Evolutionary conservation across 2,329 filamentous ascomycete genomes (phyloP).

Genomic region (Penicillium sp.): DNA sequence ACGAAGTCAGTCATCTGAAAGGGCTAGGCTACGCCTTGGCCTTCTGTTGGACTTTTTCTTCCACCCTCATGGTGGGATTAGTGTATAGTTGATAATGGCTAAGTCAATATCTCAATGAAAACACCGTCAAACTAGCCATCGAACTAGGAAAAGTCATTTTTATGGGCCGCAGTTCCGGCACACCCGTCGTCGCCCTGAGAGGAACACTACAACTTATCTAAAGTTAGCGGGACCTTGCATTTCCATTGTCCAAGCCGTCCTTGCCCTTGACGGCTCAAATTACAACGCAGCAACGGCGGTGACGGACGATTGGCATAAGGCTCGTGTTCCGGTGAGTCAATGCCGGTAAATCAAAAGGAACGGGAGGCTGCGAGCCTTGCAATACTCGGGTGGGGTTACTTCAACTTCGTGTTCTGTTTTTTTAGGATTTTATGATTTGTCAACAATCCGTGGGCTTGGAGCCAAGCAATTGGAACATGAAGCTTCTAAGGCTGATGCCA

Average conservation of each 20-base stretch:
- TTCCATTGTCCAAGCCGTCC: background rate
- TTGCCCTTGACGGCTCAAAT: background rate
- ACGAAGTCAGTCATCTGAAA: background rate
- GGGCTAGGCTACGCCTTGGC: background rate
- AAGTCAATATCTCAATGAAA: background rate
- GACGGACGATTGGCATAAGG: background rate
- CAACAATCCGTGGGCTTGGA: too few relatives aligned
- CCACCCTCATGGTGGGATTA: too few relatives aligned
- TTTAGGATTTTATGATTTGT: background rate
- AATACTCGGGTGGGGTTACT: background rate
- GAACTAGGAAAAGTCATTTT: background rate
- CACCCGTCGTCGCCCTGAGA: background rate
- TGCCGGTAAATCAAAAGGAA: background rate
- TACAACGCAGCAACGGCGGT: background rate
- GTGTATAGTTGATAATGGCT: background rate
- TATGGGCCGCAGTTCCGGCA: background rate
- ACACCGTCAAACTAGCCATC: background rate
- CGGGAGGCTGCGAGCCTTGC: background rate
- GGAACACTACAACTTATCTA: background rate
- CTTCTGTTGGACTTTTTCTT: too few relatives aligned
- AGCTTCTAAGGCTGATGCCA: too few relatives aligned
- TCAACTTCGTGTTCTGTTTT: background rate
- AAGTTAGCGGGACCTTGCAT: background rate
- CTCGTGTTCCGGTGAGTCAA: background rate
- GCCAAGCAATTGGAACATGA: too few relatives aligned